Evolutionary conservation across 1,284 basidiomycete species (phyloP), one percentile per base, ranked within the genome.

Genomic region (Trichosporon sp.): DNA sequence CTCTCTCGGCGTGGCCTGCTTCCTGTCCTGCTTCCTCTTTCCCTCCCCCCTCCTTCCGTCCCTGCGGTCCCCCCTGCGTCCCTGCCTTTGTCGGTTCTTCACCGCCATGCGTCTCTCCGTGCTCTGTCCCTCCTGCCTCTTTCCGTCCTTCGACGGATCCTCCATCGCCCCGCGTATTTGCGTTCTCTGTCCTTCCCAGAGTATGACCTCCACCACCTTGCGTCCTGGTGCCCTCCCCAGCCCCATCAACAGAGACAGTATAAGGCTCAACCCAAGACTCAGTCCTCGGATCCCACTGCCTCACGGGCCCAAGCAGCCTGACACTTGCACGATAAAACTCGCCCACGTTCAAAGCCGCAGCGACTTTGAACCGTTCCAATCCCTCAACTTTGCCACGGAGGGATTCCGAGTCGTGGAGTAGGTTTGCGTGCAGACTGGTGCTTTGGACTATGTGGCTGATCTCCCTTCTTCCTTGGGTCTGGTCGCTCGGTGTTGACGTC

Each of bases 301-400:
- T 73, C 46, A 77, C 72, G 31, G 65, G 59, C 11, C 31, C 54
- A 16, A 78, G 64, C 1, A 95, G 83, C 57, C 77, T 84, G 54
- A 87, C 85, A n/a, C 71, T 74, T 16, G 88, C 87, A 23, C 81
- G 71, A 74, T 88, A 91, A 88, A 92, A 94, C 31, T 84, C 84
- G 8, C 82, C 82, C 61, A 86, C 85, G 74, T 96, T 96, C 71
- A 86, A 80, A 68, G 83, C 79, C 2, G 92, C 93, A 2, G 95
- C 94, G 33, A 89, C 79, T 78, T 93, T 91, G 83, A 91, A 95
- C 63, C 93, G 85, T 71, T 93, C 91, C 31, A 94, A 82, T 6
- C 89, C 88, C 1, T 91, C 91, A 37, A 89, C 82, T 16, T 83
- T 72, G 2, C 81, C 73, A 16, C 95, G 86, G 57, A 97, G 83